phyloP scores from a whole-genome alignment of 1,284 basidiomycete genomes.

The Sporisorium iseilematis-ciliati region DNA sequence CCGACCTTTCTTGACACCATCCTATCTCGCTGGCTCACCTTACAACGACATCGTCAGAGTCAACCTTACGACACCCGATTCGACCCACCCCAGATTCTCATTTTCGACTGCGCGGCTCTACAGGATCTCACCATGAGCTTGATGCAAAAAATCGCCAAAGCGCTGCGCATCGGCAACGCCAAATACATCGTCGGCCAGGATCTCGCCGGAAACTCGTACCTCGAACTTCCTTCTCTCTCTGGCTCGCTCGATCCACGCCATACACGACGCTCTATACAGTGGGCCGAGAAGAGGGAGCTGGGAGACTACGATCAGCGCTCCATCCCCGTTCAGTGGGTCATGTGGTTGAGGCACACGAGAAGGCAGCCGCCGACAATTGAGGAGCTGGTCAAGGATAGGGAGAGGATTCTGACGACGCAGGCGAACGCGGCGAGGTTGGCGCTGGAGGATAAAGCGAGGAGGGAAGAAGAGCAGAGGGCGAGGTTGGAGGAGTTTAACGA shows the following conservation, averaged over 20 bases:
- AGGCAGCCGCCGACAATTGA: conserved; percentile 55
- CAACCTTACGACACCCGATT: too few relatives aligned
- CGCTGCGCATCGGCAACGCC: conserved; percentile 55
- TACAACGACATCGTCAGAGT: too few relatives aligned
- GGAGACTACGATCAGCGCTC: conserved; percentile 62
- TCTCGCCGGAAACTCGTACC: conserved; percentile 58
- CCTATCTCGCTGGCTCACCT: not conserved
- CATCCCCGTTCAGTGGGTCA: conserved; percentile 66
- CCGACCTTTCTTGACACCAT: not conserved
- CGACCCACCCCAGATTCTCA: too few relatives aligned
- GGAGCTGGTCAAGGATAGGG: conserved; percentile 32
- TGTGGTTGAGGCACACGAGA: conserved; percentile 66
- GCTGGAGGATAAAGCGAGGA: conserved; percentile 21
- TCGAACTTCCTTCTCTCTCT: conserved; percentile 59
- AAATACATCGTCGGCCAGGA: conserved; percentile 61
- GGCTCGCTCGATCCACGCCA: conserved; percentile 58
- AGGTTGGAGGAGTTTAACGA: conserved; percentile 19
- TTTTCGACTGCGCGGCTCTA: too few relatives aligned
- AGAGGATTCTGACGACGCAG: conserved; percentile 34
- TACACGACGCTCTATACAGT: conserved; percentile 55
- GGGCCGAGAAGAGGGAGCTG: conserved; percentile 43
- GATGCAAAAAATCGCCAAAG: conserved; percentile 23
- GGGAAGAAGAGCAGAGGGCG: conserved; percentile 14
- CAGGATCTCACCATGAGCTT: conserved; percentile 16
- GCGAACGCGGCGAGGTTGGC: conserved; percentile 34